These are phyloP conservation scores for Salix brachista DNA, from an alignment of 345 rosid species.

Conservation along the genomic window DNA sequence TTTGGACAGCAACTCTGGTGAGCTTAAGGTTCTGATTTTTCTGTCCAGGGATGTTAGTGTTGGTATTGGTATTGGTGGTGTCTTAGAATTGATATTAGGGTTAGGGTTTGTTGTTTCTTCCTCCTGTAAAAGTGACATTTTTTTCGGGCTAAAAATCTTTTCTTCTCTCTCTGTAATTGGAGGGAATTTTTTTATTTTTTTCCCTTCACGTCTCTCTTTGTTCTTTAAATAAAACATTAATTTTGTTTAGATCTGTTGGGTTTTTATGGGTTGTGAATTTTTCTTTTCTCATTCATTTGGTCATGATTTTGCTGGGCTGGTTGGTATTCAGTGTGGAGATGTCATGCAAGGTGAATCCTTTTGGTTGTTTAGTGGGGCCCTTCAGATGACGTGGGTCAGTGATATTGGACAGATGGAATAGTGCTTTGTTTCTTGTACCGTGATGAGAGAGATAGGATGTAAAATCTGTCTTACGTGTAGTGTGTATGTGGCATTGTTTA, in stretches of 20 bases:
- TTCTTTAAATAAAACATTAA: not conserved
- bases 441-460: not conserved
- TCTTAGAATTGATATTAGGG: not conserved
- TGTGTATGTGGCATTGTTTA: not conserved
- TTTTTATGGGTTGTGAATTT: not conserved
- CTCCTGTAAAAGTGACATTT: slow-evolving; percentile 24
- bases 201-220: not conserved
- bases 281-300: not conserved
- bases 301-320: not conserved
- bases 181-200: not conserved
- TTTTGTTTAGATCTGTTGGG: slow-evolving; percentile 5
- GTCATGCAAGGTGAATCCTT: not conserved
- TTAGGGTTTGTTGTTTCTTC: slow-evolving; percentile 8
- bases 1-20: slow-evolving; percentile 16
- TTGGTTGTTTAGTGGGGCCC: not conserved
- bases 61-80: not conserved
- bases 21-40: slow-evolving; percentile 13
- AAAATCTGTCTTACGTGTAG: not conserved
- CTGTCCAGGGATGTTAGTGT: not conserved
- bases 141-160: not conserved
- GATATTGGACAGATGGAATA: not conserved
- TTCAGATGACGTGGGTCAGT: not conserved
- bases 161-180: not conserved
- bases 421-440: not conserved
- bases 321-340: not conserved